These are phyloP conservation scores for Fagus sylvatica DNA, from an alignment of 306 rosid genomes.

Conservation along the genomic window DNA sequence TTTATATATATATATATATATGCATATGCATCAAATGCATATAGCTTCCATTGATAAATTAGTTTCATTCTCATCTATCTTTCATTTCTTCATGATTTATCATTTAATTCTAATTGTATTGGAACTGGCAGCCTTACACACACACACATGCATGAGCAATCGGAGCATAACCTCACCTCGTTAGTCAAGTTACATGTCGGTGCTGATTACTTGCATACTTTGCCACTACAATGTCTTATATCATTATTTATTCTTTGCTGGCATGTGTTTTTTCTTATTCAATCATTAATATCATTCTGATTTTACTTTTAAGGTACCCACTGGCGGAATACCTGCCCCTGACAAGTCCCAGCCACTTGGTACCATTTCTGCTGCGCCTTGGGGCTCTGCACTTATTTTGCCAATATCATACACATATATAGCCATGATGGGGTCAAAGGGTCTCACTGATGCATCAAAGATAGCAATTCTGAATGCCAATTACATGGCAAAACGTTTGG, in stretches of 20 bases:
- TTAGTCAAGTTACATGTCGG: not conserved
- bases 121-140: not conserved
- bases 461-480: constrained; percentile 96
- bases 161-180: not conserved
- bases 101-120: not conserved
- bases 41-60: not conserved
- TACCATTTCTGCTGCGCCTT: constrained; percentile 95
- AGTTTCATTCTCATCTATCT: not conserved
- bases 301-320: constrained; percentile 53
- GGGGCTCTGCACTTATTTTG: constrained; percentile 99
- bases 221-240: not conserved
- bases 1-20: not conserved
- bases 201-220: not conserved
- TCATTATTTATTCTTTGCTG: not conserved
- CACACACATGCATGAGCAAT: not conserved
- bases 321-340: constrained; percentile 94
- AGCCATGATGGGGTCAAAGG: constrained; percentile 99
- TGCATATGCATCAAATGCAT: constrained; percentile 9
- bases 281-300: not conserved
- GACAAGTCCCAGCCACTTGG: constrained; percentile 85
- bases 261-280: not conserved
- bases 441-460: constrained; percentile 94
- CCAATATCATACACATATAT: constrained; percentile 96
- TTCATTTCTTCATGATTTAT: not conserved
- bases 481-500: constrained; percentile 97